Evolutionary conservation across 2,329 filamentous ascomycete genomes (phyloP).

Genomic region (Cordyceps javanica): DNA sequence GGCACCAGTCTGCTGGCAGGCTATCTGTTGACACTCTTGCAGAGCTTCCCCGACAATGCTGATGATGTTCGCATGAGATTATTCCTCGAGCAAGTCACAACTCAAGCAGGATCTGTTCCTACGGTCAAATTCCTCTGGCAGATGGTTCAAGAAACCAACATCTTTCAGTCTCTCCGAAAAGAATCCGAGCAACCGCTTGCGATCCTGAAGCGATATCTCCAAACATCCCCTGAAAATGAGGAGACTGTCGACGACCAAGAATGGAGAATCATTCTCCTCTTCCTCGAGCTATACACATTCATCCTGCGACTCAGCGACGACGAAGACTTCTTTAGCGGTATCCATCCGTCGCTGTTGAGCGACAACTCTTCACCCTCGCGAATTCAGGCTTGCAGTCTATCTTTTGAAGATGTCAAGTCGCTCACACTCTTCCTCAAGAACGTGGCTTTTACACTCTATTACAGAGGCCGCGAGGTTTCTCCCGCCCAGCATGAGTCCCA

Average conservation of each 20-base stretch:
- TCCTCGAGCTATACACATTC: conserved; percentile 91
- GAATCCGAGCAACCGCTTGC: conserved; percentile 25
- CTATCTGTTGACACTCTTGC: conserved; percentile 78
- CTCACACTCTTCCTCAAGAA: conserved; percentile 86
- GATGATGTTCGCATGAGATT: conserved; percentile 95
- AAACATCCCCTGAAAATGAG: conserved; percentile 15
- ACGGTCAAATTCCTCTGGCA: conserved; percentile 72
- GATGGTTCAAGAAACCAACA: conserved; percentile 39
- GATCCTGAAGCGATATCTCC: conserved; percentile 27
- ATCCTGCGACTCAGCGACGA: conserved; percentile 90
- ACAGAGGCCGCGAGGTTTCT: conserved; percentile 63
- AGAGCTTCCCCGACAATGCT: conserved; percentile 72
- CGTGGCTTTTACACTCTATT: conserved; percentile 81
- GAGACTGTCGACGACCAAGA: conserved; percentile 42
- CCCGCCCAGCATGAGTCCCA: conserved; percentile 21
- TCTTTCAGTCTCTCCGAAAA: conserved; percentile 28
- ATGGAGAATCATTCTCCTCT: conserved; percentile 84
- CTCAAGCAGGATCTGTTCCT: conserved; percentile 49
- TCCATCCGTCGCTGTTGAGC: conserved; percentile 34
- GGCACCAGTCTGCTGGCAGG: conserved; percentile 66
- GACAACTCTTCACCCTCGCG: conserved; percentile 37
- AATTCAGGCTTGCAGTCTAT: conserved; percentile 60
- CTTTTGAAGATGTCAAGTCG: conserved; percentile 62
- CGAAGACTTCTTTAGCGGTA: conserved; percentile 78
- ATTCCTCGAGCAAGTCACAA: conserved; percentile 51